Evolutionary conservation across 2,329 filamentous ascomycete genomes (phyloP), one percentile per base, ranked within the genome.

Genomic region (Fusarium kyushuense): DNA sequence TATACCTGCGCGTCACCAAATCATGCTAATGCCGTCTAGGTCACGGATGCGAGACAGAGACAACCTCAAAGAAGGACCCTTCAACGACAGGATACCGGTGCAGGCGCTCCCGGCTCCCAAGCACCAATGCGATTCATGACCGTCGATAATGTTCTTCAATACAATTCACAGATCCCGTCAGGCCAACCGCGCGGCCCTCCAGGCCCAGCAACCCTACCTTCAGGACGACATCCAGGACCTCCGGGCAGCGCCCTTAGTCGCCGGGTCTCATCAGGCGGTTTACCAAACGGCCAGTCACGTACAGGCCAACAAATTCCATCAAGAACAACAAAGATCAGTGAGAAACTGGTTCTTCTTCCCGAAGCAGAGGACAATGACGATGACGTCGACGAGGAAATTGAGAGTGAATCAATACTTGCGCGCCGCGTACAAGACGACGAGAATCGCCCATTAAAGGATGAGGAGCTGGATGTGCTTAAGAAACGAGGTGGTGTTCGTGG

Each of bases 301-400:
- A 82, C 82, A 53, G 86, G 85, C 64, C 85, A 88, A 57, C 86
- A 84, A 43, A 81, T 97, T 70, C 96, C 95, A 1, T 91, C 93
- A 8, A 88, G 96, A 54, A 96, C 94, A 36, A 96, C 93, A 29
- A 97, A 98, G 79, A 91, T 97, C 68, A 97, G 93, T 78, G 93
- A 98, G 82, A 98, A 98, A 80, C 84, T 99, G n/a, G 96, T 99
- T 1, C 84, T 98, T 35, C 85, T 99, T 16, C 96, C 96, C 1
- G 95, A 97, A 76, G 91, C 94, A 2, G 84, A 84, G 5, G 86
- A 84, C 10, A 87, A 88, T 38, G 89, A 88, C 10, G 77, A 78
- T 40, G 79, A 82, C 36, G 80, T 82, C 21, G 85, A 89, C 38
- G 91, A 92, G 55, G 89, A 90, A 51, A 75, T 84, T 16, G 83